A percentile compares a stretch with the other conserved stretches of the same genome.
Conservation (phyloP, 2,329 filamentous ascomycete genomes). For the Elsinoe ampelina region DNA sequence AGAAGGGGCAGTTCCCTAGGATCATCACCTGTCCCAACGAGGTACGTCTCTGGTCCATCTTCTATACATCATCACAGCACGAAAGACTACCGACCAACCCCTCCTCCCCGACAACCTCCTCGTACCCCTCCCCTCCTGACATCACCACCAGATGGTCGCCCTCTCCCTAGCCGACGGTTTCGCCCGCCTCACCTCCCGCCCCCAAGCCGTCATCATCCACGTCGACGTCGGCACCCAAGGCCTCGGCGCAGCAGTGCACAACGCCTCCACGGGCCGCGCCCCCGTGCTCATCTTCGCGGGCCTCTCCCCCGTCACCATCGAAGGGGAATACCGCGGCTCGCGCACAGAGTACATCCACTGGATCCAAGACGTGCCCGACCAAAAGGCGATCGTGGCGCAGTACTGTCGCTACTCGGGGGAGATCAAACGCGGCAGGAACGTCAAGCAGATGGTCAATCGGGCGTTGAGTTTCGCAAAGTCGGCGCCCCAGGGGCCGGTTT, state of each 20-base stretch:
- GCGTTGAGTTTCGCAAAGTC: conserved; percentile 73
- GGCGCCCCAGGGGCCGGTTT: conserved; percentile 70
- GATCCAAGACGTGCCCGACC: conserved; percentile 76
- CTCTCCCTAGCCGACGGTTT: conserved; percentile 79
- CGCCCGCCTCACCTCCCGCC: conserved; percentile 60
- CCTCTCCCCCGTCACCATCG: conserved; percentile 64
- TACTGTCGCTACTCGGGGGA: conserved; percentile 79
- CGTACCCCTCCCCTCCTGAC: background rate
- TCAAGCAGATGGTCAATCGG: conserved; percentile 83
- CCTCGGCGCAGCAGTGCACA: conserved; percentile 68
- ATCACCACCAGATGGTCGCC: conserved; percentile 59
- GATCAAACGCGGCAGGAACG: conserved; percentile 73
- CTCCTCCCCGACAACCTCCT: background rate
- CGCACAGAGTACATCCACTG: conserved; percentile 79
- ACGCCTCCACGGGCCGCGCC: conserved; percentile 63
- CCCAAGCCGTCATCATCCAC: conserved; percentile 70
- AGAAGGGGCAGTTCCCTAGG: conserved; percentile 54
- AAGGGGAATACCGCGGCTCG: conserved; percentile 68
- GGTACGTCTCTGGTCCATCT: too few relatives aligned
- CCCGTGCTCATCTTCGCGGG: conserved; percentile 73
- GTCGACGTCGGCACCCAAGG: conserved; percentile 77
- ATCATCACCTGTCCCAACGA: conserved; percentile 75
- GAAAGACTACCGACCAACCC: too few relatives aligned
- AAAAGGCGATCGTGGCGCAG: conserved; percentile 69
- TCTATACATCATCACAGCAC: too few relatives aligned